A percentile compares a stretch with the other conserved stretches of the same genome.
Conservation (phyloP, 192 early-diverging fungal genomes). For the Diversispora eburnea region DNA sequence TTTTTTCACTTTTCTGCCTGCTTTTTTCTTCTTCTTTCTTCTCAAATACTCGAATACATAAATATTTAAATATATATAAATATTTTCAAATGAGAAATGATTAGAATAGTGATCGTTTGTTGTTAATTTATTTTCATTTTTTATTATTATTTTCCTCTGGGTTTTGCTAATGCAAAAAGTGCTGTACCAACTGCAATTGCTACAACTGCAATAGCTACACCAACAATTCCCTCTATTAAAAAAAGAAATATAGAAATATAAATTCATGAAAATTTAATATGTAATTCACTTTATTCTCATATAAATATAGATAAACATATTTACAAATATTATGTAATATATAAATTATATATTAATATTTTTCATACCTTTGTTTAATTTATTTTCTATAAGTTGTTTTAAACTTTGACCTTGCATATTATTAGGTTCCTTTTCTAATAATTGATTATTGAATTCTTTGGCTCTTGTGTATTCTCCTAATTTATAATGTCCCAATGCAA, state of each 20-base stretch:
- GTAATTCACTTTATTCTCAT: neutral
- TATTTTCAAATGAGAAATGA: too few relatives aligned
- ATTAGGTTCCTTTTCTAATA: conserved; percentile 79
- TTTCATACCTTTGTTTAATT: conserved; percentile 60
- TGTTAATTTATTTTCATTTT: too few relatives aligned
- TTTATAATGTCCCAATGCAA: conserved; percentile 89
- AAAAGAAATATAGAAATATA: neutral
- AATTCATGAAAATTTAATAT: neutral
- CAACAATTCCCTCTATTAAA: conserved; percentile 12
- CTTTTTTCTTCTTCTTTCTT: too few relatives aligned
- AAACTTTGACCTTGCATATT: conserved; percentile 79
- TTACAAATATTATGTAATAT: neutral
- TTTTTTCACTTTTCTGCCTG: too few relatives aligned
- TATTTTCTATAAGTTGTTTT: conserved; percentile 74
- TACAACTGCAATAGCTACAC: neutral
- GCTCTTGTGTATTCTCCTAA: conserved; percentile 84
- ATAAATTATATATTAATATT: neutral
- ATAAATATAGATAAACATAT: neutral
- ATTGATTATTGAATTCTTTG: conserved; percentile 71
- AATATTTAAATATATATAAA: too few relatives aligned
- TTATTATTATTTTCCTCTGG: too few relatives aligned
- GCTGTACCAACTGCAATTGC: conserved; percentile 10
- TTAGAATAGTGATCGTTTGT: too few relatives aligned
- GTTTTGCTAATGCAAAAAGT: too few relatives aligned
- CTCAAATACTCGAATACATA: too few relatives aligned